These are phyloP conservation scores for Leccinum fallax DNA, from an alignment of 1,284 basidiomycete species.

Conservation along the genomic window DNA sequence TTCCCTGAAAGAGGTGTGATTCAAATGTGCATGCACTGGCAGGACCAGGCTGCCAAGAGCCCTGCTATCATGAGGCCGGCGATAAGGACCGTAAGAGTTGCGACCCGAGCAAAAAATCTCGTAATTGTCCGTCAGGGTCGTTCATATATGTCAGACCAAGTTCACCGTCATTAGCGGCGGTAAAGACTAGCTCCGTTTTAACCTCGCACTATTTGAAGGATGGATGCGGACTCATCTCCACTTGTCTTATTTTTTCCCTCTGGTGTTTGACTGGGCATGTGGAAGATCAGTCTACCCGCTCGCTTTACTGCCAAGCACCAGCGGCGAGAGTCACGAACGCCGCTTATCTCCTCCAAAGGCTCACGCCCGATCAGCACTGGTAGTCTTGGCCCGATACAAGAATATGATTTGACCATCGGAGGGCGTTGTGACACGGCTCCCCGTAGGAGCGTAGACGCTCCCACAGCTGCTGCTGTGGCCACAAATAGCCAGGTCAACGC, in stretches of 20 bases:
- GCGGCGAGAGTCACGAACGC: constrained; percentile 17
- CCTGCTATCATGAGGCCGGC: background rate
- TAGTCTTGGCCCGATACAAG: constrained; percentile 17
- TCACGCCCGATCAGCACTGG: constrained; percentile 17
- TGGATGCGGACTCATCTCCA: background rate
- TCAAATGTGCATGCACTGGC: background rate
- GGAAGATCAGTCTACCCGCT: constrained; percentile 15
- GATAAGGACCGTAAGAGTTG: background rate
- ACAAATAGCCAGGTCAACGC: constrained; percentile 4
- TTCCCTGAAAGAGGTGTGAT: background rate
- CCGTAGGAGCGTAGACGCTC: background rate
- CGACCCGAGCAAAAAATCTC: background rate
- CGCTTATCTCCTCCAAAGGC: constrained; percentile 17
- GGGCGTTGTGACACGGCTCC: background rate
- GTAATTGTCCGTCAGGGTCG: constrained; percentile 5
- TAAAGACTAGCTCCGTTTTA: constrained; percentile 8
- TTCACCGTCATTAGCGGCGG: constrained; percentile 9
- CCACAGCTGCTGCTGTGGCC: background rate
- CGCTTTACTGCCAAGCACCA: constrained; percentile 15
- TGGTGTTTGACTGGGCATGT: constrained; percentile 10
- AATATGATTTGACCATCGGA: background rate
- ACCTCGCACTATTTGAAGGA: constrained; percentile 13
- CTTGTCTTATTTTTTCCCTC: background rate
- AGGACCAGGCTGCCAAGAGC: background rate
- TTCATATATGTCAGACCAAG: background rate